Conservation (phyloP, 139 green algal genomes). For the Ettlia oleoabundans region DNA sequence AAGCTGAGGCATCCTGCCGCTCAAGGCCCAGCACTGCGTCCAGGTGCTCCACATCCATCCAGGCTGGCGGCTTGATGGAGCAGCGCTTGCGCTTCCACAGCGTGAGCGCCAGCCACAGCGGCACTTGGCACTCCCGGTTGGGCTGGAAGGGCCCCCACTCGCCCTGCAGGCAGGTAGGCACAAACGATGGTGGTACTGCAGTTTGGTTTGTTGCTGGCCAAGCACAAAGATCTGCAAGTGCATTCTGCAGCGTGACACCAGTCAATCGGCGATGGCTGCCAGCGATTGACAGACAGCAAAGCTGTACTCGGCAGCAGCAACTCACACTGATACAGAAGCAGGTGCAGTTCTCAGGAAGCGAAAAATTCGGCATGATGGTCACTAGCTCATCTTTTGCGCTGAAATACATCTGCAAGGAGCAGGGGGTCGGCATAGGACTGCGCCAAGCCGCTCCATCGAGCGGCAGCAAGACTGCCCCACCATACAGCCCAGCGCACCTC, state of each 20-base stretch:
- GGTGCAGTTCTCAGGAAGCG: slow-evolving; percentile 48
- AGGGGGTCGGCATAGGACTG: neutral
- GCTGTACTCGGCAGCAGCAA: too few relatives aligned
- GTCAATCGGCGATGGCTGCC: too few relatives aligned
- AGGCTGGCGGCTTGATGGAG: slow-evolving; percentile 75
- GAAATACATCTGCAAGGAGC: slow-evolving; percentile 83
- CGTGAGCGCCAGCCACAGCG: slow-evolving; percentile 83
- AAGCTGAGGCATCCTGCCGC: slow-evolving; percentile 52
- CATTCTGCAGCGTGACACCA: too few relatives aligned
- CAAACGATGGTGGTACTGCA: too few relatives aligned
- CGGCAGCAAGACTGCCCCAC: neutral
- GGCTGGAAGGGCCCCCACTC: slow-evolving; percentile 82
- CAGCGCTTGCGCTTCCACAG: slow-evolving; percentile 82
- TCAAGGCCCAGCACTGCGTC: slow-evolving; percentile 66
- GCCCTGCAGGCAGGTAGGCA: slow-evolving; percentile 53
- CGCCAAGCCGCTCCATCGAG: neutral
- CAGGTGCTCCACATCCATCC: slow-evolving; percentile 70
- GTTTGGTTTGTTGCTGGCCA: too few relatives aligned
- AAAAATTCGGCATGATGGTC: slow-evolving; percentile 88
- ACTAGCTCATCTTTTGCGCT: slow-evolving; percentile 85
- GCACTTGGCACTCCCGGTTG: slow-evolving; percentile 76
- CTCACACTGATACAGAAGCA: slow-evolving; percentile 70
- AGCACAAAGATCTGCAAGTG: too few relatives aligned
- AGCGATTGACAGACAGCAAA: too few relatives aligned
- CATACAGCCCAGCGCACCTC: slow-evolving; percentile 6